phyloP scores from a whole-genome alignment of 306 rosid genomes.

The Astragalus glycyphyllos region DNA sequence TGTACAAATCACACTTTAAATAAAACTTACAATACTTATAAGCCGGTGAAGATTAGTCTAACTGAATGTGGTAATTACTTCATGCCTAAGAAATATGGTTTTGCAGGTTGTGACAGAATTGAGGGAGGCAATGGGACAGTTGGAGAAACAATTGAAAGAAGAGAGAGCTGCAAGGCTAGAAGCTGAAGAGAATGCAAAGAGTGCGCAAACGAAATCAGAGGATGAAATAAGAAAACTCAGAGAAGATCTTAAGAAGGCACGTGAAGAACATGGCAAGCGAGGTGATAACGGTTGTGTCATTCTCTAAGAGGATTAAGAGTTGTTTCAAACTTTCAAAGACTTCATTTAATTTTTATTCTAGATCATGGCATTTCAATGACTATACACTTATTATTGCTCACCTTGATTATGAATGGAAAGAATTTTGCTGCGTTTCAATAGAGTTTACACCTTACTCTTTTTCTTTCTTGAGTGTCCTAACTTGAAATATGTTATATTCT shows the following conservation, averaged over 20 bases:
- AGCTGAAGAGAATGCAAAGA: constrained; percentile 63
- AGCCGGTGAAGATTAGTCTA: too few species aligned
- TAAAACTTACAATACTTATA: too few species aligned
- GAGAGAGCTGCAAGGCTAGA: constrained; percentile 78
- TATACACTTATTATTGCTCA: too few species aligned
- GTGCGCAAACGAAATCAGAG: constrained; percentile 66
- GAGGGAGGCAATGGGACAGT: constrained; percentile 66
- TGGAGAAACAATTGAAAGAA: constrained; percentile 73
- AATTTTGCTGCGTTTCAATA: too few species aligned
- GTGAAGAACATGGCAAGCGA: constrained; percentile 73
- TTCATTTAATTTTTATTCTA: neutral
- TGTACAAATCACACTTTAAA: too few species aligned
- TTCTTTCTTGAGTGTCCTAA: too few species aligned
- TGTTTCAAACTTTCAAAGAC: constrained; percentile 7
- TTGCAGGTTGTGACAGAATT: constrained; percentile 73
- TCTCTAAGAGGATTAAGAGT: constrained; percentile 45
- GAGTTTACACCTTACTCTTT: too few species aligned
- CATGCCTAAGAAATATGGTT: constrained; percentile 7
- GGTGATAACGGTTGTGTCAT: constrained; percentile 62
- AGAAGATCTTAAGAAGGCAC: constrained; percentile 70
- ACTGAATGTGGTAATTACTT: too few species aligned
- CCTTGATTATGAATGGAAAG: too few species aligned
- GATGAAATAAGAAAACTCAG: constrained; percentile 72
- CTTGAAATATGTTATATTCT: too few species aligned
- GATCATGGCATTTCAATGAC: constrained; percentile 16